These are phyloP conservation scores for Cochlearia excelsa DNA, from an alignment of 345 rosid genomes.

Conservation along the genomic window DNA sequence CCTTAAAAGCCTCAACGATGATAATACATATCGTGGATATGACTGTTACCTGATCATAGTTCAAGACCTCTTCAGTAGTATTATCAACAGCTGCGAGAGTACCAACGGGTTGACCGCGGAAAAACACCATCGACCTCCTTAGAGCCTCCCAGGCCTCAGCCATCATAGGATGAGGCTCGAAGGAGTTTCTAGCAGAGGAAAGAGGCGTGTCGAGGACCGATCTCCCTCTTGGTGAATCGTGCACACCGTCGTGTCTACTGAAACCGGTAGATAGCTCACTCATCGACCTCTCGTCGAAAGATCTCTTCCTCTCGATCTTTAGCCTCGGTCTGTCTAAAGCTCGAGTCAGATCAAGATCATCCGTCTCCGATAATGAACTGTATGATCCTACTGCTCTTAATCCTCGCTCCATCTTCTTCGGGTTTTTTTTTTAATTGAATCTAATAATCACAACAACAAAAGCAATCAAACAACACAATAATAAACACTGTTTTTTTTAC, in stretches of 20 bases:
- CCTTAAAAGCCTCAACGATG: no score
- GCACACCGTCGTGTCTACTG: conserved; percentile 44
- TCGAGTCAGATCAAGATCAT: conserved; percentile 73
- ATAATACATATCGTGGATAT: no score
- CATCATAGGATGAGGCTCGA: conserved; percentile 59
- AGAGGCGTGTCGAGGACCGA: conserved; percentile 75
- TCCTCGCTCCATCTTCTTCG: conserved; percentile 41
- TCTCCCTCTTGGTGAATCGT: conserved; percentile 63
- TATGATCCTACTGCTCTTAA: conserved; percentile 63
- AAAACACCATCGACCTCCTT: conserved; percentile 59
- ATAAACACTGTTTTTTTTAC: no score
- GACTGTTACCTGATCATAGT: conserved; percentile 75
- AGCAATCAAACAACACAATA: not conserved
- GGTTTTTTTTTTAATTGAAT: conserved; percentile 48
- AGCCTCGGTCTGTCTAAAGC: conserved; percentile 87
- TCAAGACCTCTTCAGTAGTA: conserved; percentile 81
- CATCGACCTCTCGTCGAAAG: conserved; percentile 89
- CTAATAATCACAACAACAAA: conserved; percentile 13
- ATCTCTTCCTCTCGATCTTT: conserved; percentile 87
- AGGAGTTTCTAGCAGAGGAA: conserved; percentile 69
- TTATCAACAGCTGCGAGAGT: conserved; percentile 79
- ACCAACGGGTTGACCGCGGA: conserved; percentile 71
- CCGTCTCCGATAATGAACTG: conserved; percentile 71
- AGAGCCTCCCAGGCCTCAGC: conserved; percentile 90
- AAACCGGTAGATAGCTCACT: conserved; percentile 84